Conservation (phyloP, 2,329 filamentous ascomycete species). For the Colletotrichum tanaceti region DNA sequence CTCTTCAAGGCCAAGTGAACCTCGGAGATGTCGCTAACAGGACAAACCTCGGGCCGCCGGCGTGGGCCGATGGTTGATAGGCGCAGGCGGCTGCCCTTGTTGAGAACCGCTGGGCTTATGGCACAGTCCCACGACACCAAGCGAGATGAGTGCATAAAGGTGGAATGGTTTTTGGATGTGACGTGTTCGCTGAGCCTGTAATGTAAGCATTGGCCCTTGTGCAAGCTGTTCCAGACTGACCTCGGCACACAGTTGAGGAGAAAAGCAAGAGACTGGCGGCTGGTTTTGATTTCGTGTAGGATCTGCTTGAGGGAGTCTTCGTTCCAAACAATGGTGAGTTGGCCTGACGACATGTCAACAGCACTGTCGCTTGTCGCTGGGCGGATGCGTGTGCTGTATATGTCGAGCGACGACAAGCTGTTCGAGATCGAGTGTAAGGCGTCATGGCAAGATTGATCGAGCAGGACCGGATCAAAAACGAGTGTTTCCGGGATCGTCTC, state of each 20-base stretch:
- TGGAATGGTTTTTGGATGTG: conserved; percentile 36
- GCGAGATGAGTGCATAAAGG: conserved; percentile 39
- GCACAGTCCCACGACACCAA: conserved; percentile 31
- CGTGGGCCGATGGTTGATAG: conserved; percentile 26
- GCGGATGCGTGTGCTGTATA: conserved; percentile 31
- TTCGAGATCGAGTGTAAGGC: conserved; percentile 33
- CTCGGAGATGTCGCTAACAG: conserved; percentile 25
- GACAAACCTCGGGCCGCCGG: conserved; percentile 17
- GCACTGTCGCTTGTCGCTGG: conserved; percentile 25
- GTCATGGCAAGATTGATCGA: conserved; percentile 35
- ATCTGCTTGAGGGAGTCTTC: conserved; percentile 36
- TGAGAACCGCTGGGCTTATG: conserved; percentile 39
- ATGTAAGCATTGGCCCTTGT: not conserved
- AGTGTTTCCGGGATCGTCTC: conserved; percentile 21
- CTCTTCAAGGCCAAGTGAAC: conserved; percentile 30
- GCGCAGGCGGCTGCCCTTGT: conserved; percentile 38
- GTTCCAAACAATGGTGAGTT: conserved; percentile 43
- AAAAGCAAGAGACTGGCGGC: conserved; percentile 36
- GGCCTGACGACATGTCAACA: conserved; percentile 27
- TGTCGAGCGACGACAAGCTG: conserved; percentile 28
- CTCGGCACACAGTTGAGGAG: conserved; percentile 39
- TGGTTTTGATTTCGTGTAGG: conserved; percentile 27
- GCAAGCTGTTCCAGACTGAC: not conserved
- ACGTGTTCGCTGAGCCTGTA: conserved; percentile 31
- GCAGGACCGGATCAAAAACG: conserved; percentile 25